Evolutionary conservation across 2,329 filamentous ascomycete species (phyloP).

Genomic region (Cryphonectria carpinicola): DNA sequence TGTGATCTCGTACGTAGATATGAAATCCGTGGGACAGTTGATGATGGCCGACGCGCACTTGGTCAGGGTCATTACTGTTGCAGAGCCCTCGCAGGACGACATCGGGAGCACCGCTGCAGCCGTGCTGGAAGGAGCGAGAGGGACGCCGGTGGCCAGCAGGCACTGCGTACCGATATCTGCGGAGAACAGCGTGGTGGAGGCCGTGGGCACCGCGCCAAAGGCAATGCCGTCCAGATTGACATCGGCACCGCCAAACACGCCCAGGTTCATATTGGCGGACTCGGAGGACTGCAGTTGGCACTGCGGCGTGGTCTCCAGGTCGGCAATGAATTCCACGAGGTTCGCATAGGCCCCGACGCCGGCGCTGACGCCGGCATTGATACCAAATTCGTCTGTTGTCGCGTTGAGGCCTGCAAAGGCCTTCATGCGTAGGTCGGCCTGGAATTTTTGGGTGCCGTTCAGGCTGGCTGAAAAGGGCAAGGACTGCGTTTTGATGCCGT

Average conservation of each 20-base stretch:
- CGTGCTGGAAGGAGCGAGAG: background rate
- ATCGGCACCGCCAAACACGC: slow-evolving; percentile 13
- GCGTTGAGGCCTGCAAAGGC: slow-evolving; percentile 10
- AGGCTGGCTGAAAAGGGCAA: slow-evolving; percentile 17
- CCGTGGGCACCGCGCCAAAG: slow-evolving; percentile 18
- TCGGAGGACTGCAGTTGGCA: slow-evolving; percentile 18
- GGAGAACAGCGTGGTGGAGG: slow-evolving; percentile 20
- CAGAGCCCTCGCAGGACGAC: background rate
- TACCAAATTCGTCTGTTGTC: background rate
- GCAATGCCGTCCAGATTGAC: background rate
- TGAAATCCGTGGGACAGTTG: slow-evolving; percentile 21
- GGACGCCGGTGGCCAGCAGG: slow-evolving; percentile 2
- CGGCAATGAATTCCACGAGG: slow-evolving; percentile 22
- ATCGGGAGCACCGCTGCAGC: background rate
- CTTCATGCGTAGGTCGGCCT: slow-evolving; percentile 19
- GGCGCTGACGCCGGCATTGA: slow-evolving; percentile 8
- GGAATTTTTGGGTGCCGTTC: slow-evolving; percentile 15
- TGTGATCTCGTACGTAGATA: slow-evolving; percentile 7
- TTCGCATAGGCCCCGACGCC: slow-evolving; percentile 19
- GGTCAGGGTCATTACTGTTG: slow-evolving; percentile 13
- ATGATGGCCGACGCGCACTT: slow-evolving; percentile 11
- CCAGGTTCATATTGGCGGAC: slow-evolving; percentile 18
- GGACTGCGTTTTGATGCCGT: slow-evolving; percentile 19
- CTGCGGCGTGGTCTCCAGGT: background rate
- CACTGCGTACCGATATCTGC: slow-evolving; percentile 20